phyloP scores from a whole-genome alignment of 768 basidiomycete genomes.

The Tylopilus sp. region DNA sequence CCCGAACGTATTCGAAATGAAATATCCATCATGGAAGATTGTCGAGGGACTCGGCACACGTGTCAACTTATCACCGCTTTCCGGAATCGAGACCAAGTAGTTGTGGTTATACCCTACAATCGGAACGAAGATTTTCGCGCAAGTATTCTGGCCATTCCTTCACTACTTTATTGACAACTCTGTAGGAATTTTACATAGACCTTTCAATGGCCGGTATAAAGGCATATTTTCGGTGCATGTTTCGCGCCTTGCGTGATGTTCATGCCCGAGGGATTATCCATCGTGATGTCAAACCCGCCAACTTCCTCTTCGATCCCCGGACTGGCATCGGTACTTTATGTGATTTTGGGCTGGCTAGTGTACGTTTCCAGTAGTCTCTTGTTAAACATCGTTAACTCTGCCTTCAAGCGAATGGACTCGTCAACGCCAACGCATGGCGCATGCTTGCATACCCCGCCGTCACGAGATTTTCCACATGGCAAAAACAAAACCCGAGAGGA shows the following conservation, averaged over 20 bases:
- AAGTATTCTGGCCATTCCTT: slow-evolving; percentile 30
- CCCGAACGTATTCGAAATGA: slow-evolving; percentile 93
- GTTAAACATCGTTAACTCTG: slow-evolving; percentile 1
- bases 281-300: slow-evolving; percentile 97
- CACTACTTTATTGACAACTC: slow-evolving; percentile 5
- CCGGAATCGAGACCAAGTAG: slow-evolving; percentile 85
- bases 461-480: slow-evolving; percentile 67
- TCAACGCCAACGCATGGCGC: slow-evolving; percentile 42
- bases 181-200: slow-evolving; percentile 71
- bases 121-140: slow-evolving; percentile 92
- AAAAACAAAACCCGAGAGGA: slow-evolving; percentile 42
- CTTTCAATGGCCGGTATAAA: slow-evolving; percentile 77
- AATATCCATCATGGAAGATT: slow-evolving; percentile 82
- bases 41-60: slow-evolving; percentile 80
- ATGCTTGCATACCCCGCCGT: slow-evolving; percentile 79
- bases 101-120: slow-evolving; percentile 92
- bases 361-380: slow-evolving; percentile 36
- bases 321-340: slow-evolving; percentile 83
- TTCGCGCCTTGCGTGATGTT: slow-evolving; percentile 85
- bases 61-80: slow-evolving; percentile 96
- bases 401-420: slow-evolving; percentile 52
- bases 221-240: slow-evolving; percentile 85
- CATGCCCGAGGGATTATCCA: slow-evolving; percentile 87
- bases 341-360: slow-evolving; percentile 95
- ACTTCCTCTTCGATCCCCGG: slow-evolving; percentile 89